Evolutionary conservation across 768 basidiomycete genomes (phyloP).

Genomic region (Mycena indigotica): DNA sequence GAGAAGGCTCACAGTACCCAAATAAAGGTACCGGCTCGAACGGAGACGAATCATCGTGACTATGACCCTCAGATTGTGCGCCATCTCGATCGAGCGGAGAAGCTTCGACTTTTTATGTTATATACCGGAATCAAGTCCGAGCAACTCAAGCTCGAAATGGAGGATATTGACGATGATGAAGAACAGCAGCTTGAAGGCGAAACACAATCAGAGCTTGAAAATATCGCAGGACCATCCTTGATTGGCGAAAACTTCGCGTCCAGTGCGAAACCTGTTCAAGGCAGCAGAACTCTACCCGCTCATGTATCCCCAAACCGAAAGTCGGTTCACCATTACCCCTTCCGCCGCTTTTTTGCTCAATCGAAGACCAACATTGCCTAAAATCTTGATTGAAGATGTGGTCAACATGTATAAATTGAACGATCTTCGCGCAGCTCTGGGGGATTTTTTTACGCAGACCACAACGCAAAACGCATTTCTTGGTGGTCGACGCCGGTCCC

Average conservation of each 20-base stretch:
- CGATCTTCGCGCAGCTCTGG: constrained; percentile 31
- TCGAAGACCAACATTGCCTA: constrained; percentile 19
- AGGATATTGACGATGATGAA: constrained; percentile 10
- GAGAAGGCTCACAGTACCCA: no score
- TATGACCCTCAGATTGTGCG: no score
- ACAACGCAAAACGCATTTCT: neutral
- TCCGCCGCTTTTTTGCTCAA: constrained; percentile 29
- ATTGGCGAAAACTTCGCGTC: constrained; percentile 1
- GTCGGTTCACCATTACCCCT: constrained; percentile 11
- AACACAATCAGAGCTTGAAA: neutral
- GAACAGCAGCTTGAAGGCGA: constrained; percentile 3
- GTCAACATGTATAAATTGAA: constrained; percentile 25
- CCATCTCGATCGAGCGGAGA: no score
- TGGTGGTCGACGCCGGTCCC: constrained; percentile 5
- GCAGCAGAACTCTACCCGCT: constrained; percentile 2
- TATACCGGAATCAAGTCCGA: constrained; percentile 22
- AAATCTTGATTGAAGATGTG: constrained; percentile 25
- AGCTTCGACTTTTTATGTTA: constrained; percentile 34
- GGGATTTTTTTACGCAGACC: constrained; percentile 20
- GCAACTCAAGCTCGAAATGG: constrained; percentile 7
- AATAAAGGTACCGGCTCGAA: no score
- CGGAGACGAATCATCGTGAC: no score
- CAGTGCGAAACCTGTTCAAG: constrained; percentile 14
- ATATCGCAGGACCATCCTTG: neutral
- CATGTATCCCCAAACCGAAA: constrained; percentile 11